Base-by-base conservation (phyloP, 73 alveolate genomes). In the Paramecium tetraurelia region DNA sequence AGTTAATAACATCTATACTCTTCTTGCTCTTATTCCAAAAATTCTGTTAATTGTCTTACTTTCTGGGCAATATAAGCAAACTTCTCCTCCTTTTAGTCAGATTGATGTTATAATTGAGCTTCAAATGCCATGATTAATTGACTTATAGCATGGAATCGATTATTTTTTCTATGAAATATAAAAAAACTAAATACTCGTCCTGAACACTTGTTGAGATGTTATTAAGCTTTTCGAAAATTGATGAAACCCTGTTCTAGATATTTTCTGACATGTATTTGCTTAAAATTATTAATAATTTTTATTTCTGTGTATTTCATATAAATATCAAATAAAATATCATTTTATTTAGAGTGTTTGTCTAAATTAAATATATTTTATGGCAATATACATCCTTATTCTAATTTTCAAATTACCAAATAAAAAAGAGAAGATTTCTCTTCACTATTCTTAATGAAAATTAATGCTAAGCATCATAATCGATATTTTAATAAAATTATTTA, bases 41-140 rank as follows among this genome's bases (percentile, higher is more conserved):
- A 80, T 46, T 80, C 90, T 7, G 76, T 46, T 18, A 80, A 80
- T 27, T 44, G 12, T 80, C 90, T 40, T 11, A 80, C 90, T 80
- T 80, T 80, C 33, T 40, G 18, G 18, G 90, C 75, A 80, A 80
- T 40, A 48, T 80, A 80, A 24, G 38, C 38, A 80, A 80, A 80
- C 22, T 80, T 80, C 57, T 80, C 90, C 21, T 80, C 90, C 24
- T 80, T 80, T 24, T 21, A 44, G 8, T 80, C 90, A 80, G 90
- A 80, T 44, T 31, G 27, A 44, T 80, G 75, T 80, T 80, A 80
- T 21, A 80, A 63, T 44, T 80, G 21, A 21, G 90, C 90, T 35
- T 80, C 90, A 80, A 80, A 80, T 22, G 90, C 90, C 90, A 80
- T 80, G 18, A 80, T 80, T 48, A 80, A 44, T 80, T 80, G 48